Base-by-base conservation (phyloP, 1,284 basidiomycete species). In the Clitocybe nebularis region DNA sequence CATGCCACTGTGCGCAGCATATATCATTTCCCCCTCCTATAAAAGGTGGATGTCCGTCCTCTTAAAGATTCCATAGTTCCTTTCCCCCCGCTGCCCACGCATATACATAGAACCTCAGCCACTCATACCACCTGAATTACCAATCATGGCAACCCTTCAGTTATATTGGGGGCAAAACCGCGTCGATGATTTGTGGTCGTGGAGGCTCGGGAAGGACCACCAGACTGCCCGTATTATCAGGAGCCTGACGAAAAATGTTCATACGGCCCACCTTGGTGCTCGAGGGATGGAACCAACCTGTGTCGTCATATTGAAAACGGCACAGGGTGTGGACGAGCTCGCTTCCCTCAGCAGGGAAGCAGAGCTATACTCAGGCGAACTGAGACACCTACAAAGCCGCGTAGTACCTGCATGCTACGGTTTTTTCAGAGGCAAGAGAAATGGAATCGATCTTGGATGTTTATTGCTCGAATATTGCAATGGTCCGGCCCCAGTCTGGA, bases 381-480 rank as follows among this genome's bases (percentile, higher is more conserved):
- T 68, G 11, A 21, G 34, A 16, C 34, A 37, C 22, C 50, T 68
- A 9, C 65, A 66, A 39, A 67, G 67, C 3, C 54, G 20, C 8
- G 52, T 60, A 7, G 59, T 69, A 3, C 67, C 66, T 2, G 47
- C 23, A 10, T 62, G 55, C 43, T 59, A 57, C 45, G 63, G 62
- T 1, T 59, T 62, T 7, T 67, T 59, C 44, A 52, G 55, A 19
- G 56, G 59, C 1, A 48, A 54, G n/a, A 48, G 55, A 5, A 11
- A 44, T 14, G 52, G 53, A 2, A 35, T 39, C 10, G 51, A 52
- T 4, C 32, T 59, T 7, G 65, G 54, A 2, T 66, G 64, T 45
- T 51, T 69, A 38, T 45, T 74, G 17, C 47, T 72, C 28, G 70
- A 72, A 47, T 60, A 66, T 51, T 68, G 63, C 44, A 43, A 44